Evolutionary conservation across 768 basidiomycete genomes (phyloP).

Genomic region (Cyclocybe aegerita): DNA sequence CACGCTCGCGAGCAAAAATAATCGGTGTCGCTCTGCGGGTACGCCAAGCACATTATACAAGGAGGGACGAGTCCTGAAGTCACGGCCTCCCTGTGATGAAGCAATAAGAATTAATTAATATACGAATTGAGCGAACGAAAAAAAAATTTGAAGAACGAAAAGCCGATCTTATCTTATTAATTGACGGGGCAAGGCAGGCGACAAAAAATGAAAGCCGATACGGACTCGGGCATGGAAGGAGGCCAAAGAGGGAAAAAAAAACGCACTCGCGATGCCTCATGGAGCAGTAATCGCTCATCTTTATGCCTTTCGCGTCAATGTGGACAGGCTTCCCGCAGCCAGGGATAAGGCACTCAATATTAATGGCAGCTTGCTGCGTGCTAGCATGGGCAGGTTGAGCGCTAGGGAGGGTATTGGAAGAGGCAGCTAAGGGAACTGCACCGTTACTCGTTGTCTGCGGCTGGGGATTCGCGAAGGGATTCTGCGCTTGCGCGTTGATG

Average conservation of each 20-base stretch:
- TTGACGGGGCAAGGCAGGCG: too few species aligned
- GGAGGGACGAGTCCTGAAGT: slow-evolving; percentile 45
- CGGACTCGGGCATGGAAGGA: too few species aligned
- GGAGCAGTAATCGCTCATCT: slow-evolving; percentile 58
- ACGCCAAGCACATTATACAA: slow-evolving; percentile 64
- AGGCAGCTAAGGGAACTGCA: slow-evolving; percentile 23
- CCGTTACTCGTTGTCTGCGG: slow-evolving; percentile 22
- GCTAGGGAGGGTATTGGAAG: slow-evolving; percentile 22
- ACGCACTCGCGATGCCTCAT: slow-evolving; percentile 63
- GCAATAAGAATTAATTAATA: background rate
- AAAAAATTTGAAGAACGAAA: slow-evolving; percentile 1
- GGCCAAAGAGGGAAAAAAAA: background rate
- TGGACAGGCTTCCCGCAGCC: slow-evolving; percentile 58
- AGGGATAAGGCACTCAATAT: slow-evolving; percentile 50
- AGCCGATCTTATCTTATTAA: background rate
- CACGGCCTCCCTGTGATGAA: slow-evolving; percentile 54
- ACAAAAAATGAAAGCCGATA: too few species aligned
- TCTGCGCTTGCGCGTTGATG: slow-evolving; percentile 21
- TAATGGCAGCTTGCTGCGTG: slow-evolving; percentile 34
- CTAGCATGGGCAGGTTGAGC: slow-evolving; percentile 31
- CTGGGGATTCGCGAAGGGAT: slow-evolving; percentile 5
- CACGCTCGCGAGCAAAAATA: slow-evolving; percentile 64
- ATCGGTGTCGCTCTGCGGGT: slow-evolving; percentile 59
- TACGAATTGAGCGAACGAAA: background rate
- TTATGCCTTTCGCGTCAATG: slow-evolving; percentile 50